Evolutionary conservation across 176 grass and related monocot genomes (phyloP), one percentile per base, ranked within the genome.

Genomic region (Saccharum spontaneum): DNA sequence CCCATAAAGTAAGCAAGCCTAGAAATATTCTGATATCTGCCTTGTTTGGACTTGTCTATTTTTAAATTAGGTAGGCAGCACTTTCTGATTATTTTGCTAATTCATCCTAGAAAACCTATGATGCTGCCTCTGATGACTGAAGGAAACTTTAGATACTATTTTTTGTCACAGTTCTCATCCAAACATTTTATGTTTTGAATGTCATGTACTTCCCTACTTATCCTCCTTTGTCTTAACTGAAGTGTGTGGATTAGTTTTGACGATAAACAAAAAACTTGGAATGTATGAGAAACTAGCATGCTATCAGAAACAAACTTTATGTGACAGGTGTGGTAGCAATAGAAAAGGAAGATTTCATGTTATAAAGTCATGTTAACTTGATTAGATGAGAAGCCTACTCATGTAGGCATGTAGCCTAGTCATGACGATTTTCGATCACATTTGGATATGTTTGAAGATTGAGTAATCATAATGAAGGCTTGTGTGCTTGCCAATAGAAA

Each of bases 151-250:
- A 11, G 8, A 49, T 50, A 50, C 15, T 49, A 50, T n/a, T 84
- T 67, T 67, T 76, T 65, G 28, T 40, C 30, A 66, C 24, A 54
- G 36, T 73, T 52, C 33, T 11, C 26, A 41, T 54, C 0, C 18
- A 68, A 50, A 46, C 36, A 14, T 69, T 62, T 77, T 22, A 50
- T 78, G 79, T 36, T 73, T 9, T 46, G 49, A 81, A 55, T 34
- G 20, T 1, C 37, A 44, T 79, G 36, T 23, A 76, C 22, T 30
- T 15, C 70, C 68, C 46, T 63, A 43, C 7, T 69, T 60, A 12
- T 67, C 18, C 9, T 59, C 10, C 44, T 67, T 68, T 38, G 10
- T 64, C 61, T 28, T 59, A 57, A 79, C 28, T 72, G 26, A 24
- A 76, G 31, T 64, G 52, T 55, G 55, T 57, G 43, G 38, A 84